phyloP scores from a whole-genome alignment of 2,329 filamentous ascomycete genomes.

The Fusarium guadeloupense region DNA sequence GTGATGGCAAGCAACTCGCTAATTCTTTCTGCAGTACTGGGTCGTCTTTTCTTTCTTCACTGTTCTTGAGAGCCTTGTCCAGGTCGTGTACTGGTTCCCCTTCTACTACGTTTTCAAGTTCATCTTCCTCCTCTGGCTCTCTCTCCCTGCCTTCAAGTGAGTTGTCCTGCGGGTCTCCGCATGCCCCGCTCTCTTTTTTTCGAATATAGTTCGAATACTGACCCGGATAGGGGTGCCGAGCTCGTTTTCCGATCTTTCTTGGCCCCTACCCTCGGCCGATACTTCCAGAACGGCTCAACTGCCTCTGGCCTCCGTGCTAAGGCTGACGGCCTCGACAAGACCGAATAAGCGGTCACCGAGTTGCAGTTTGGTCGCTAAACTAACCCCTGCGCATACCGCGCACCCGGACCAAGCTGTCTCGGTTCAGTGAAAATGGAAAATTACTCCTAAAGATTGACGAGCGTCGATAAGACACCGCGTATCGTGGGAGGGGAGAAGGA shows the following conservation, averaged over 20 bases:
- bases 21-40: slow-evolving; percentile 74
- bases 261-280: slow-evolving; percentile 88
- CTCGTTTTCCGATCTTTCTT: slow-evolving; percentile 97
- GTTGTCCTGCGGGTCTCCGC: slow-evolving; percentile 46
- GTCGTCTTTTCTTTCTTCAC: slow-evolving; percentile 86
- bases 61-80: slow-evolving; percentile 83
- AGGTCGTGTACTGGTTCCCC: slow-evolving; percentile 92
- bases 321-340: slow-evolving; percentile 79
- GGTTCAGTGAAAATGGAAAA: slow-evolving; percentile 29
- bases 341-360: slow-evolving; percentile 60
- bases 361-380: slow-evolving; percentile 42
- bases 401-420: slow-evolving; percentile 38
- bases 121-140: slow-evolving; percentile 95
- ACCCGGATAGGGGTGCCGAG: slow-evolving; percentile 79
- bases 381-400: slow-evolving; percentile 32
- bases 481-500: slow-evolving; percentile 27
- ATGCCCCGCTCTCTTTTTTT: slow-evolving; percentile 6
- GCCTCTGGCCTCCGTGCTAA: slow-evolving; percentile 89
- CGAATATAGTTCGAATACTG: slow-evolving; percentile 21
- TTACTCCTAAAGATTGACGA: slow-evolving; percentile 21
- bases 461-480: slow-evolving; percentile 16
- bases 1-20: slow-evolving; percentile 41
- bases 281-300: slow-evolving; percentile 82
- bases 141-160: slow-evolving; percentile 92
- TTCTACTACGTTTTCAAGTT: slow-evolving; percentile 99